These are phyloP conservation scores for Medicago truncatula DNA, from an alignment of 306 rosid species.

Conservation along the genomic window MtrunA17r5.0-ANR NC_053049.1:32528501-32529000, in stretches of 20 bases:
- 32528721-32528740: neutral
- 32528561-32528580: no score
- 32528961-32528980: conserved; percentile 76
- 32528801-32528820: neutral
- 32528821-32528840: neutral
- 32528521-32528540: neutral
- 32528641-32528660: no score
- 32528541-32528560: no score
- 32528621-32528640: no score
- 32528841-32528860: neutral
- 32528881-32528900: neutral
- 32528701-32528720: no score
- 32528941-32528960: conserved; percentile 66
- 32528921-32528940: conserved; percentile 41
- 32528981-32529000: conserved; percentile 66
- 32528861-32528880: neutral
- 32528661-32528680: no score
- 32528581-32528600: no score
- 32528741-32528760: neutral
- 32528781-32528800: neutral
- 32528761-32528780: neutral
- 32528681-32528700: no score
- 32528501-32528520: neutral
- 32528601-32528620: no score
- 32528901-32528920: neutral